Evolutionary conservation across 2,329 filamentous ascomycete species (phyloP).

Genomic region (Calcarisporium arbuscula): DNA sequence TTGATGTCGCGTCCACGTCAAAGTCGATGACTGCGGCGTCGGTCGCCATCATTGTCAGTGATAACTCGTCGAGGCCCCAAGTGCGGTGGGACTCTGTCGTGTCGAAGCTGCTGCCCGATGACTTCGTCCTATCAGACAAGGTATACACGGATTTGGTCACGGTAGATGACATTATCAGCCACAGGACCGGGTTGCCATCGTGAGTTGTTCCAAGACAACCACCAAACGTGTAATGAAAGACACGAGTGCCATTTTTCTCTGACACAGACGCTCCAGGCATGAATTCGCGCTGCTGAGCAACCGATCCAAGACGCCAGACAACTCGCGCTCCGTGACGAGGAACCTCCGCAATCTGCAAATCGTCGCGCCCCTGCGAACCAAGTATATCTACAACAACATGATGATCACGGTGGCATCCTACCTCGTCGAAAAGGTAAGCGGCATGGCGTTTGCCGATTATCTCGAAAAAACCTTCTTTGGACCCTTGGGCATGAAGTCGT

Average conservation of each 20-base stretch:
- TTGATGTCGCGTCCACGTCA: no score
- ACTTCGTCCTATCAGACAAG: no score
- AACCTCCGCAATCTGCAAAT: conserved; percentile 6
- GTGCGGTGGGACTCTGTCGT: no score
- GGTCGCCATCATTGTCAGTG: no score
- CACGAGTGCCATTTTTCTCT: no score
- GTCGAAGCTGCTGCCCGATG: no score
- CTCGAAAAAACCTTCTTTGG: conserved; percentile 1
- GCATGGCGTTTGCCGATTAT: conserved; percentile 3
- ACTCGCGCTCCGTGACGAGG: conserved; percentile 2
- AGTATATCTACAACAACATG: conserved; percentile 6
- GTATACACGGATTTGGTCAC: conserved; percentile 6
- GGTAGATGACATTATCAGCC: conserved; percentile 6
- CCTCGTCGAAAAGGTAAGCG: conserved; percentile 3
- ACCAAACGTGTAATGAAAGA: no score
- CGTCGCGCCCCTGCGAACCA: conserved; percentile 5
- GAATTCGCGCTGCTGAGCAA: no score
- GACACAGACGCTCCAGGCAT: no score
- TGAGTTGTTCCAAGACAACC: background rate
- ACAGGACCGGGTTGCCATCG: conserved; percentile 6
- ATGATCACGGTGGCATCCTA: conserved; percentile 6
- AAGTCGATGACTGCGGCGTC: no score
- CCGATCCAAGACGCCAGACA: no score
- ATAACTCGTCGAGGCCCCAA: no score
- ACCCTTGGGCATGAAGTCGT: conserved; percentile 4